Evolutionary conservation across 148 eudicot genomes (phyloP).

Genomic region (Oxyria digyna): DNA sequence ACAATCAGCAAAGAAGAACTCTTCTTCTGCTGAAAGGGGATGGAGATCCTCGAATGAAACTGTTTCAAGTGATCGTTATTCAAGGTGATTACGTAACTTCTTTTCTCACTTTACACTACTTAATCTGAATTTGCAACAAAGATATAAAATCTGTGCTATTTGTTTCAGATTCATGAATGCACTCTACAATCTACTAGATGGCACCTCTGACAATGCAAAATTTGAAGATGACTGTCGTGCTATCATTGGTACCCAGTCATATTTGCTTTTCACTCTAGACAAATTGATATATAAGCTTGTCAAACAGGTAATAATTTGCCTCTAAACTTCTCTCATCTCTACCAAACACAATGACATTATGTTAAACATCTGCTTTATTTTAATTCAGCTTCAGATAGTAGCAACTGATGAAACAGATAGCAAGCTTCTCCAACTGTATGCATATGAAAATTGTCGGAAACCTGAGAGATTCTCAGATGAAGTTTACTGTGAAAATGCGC

Average conservation of each 20-base stretch:
- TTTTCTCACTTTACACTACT: constrained; percentile 8
- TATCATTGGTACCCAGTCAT: constrained; percentile 79
- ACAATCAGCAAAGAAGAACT: constrained; percentile 55
- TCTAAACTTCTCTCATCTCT: not conserved
- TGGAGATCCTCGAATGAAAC: constrained; percentile 56
- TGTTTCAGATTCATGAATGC: constrained; percentile 61
- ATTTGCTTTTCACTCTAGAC: constrained; percentile 81
- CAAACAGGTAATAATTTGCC: constrained; percentile 52
- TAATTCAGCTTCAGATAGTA: constrained; percentile 57
- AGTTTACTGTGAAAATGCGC: constrained; percentile 63
- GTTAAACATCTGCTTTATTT: not conserved
- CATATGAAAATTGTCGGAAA: constrained; percentile 75
- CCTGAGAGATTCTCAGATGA: constrained; percentile 44
- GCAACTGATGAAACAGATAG: constrained; percentile 62
- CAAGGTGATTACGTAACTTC: constrained; percentile 31
- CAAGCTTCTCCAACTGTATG: constrained; percentile 68
- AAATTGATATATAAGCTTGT: constrained; percentile 76
- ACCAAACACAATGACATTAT: not conserved
- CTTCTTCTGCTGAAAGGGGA: constrained; percentile 49
- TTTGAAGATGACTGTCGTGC: constrained; percentile 96
- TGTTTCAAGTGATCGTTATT: constrained; percentile 46
- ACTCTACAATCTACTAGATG: constrained; percentile 65
- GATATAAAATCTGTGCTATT: not conserved
- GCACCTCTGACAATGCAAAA: constrained; percentile 74
- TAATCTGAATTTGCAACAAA: not conserved